Percentiles rank a stretch among this genome's conserved stretches.
phyloP scores from a whole-genome alignment of 2,329 filamentous ascomycete species.

The Colletotrichum viniferum region DNA sequence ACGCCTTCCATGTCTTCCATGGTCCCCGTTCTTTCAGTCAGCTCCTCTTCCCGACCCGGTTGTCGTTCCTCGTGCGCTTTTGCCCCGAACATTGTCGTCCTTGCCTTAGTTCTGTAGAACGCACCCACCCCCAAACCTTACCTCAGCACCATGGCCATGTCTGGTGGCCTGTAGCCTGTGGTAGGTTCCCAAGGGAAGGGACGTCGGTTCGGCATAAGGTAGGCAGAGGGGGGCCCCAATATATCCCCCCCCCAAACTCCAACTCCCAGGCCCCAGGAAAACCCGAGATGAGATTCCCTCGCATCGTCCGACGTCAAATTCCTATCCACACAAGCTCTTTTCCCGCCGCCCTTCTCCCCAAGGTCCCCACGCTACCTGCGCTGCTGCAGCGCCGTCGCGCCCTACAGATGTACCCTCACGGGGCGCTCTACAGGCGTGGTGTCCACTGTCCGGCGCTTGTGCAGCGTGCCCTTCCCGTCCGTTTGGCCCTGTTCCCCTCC shows the following conservation, averaged over 20 bases:
- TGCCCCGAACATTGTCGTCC: background rate
- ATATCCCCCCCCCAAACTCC: background rate
- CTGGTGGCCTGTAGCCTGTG: background rate
- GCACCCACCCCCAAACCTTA: slow-evolving; percentile 3
- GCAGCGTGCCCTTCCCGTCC: slow-evolving; percentile 6
- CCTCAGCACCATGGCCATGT: background rate
- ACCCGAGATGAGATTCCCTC: background rate
- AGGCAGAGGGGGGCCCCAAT: background rate
- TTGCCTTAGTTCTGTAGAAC: background rate
- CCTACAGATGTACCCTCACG: background rate
- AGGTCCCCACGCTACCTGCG: background rate
- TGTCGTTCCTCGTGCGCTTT: slow-evolving; percentile 4
- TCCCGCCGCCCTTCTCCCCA: background rate
- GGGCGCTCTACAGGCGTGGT: background rate
- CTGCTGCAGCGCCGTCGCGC: background rate
- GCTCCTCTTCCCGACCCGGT: background rate
- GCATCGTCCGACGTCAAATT: background rate
- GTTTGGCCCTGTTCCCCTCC: background rate
- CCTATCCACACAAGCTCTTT: background rate
- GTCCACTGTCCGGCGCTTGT: background rate
- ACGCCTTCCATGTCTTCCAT: slow-evolving; percentile 4
- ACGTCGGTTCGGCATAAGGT: background rate
- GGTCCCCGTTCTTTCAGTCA: background rate
- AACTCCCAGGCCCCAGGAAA: background rate
- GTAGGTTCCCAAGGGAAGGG: background rate